Evolutionary conservation across 306 rosid species (phyloP).

Genomic region (Mucuna pruriens): DNA sequence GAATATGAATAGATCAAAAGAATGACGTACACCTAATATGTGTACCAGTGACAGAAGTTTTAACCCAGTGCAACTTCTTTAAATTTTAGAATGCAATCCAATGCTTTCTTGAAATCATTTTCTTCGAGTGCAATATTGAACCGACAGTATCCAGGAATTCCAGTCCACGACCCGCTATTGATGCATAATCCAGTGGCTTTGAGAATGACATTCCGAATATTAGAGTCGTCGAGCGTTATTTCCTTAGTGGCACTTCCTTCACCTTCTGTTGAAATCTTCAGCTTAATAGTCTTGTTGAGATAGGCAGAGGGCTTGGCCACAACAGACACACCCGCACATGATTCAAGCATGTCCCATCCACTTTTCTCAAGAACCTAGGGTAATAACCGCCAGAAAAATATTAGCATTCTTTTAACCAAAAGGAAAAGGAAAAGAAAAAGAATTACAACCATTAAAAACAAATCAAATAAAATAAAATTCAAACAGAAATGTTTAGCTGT

Average conservation of each 20-base stretch:
- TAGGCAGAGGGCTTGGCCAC: slow-evolving; percentile 91
- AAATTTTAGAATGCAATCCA: slow-evolving; percentile 76
- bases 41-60: not conserved
- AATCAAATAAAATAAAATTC: not conserved
- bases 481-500: not conserved
- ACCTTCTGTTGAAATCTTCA: slow-evolving; percentile 42
- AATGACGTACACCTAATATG: not conserved
- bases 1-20: not conserved
- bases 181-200: slow-evolving; percentile 88
- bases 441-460: slow-evolving; percentile 2
- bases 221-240: slow-evolving; percentile 66
- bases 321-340: slow-evolving; percentile 76
- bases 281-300: slow-evolving; percentile 62
- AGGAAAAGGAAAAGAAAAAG: not conserved
- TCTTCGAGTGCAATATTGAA: slow-evolving; percentile 87
- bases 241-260: slow-evolving; percentile 44
- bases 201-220: slow-evolving; percentile 71
- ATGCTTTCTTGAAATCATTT: slow-evolving; percentile 71
- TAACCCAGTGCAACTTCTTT: slow-evolving; percentile 47
- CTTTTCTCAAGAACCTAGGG: slow-evolving; percentile 68
- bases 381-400: slow-evolving; percentile 9
- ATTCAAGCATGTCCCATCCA: slow-evolving; percentile 92
- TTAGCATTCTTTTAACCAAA: slow-evolving; percentile 23
- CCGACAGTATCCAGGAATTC: slow-evolving; percentile 93
- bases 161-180: slow-evolving; percentile 94